phyloP scores from a whole-genome alignment of 2,329 filamentous ascomycete species.

The Aspergillus piperis region DNA sequence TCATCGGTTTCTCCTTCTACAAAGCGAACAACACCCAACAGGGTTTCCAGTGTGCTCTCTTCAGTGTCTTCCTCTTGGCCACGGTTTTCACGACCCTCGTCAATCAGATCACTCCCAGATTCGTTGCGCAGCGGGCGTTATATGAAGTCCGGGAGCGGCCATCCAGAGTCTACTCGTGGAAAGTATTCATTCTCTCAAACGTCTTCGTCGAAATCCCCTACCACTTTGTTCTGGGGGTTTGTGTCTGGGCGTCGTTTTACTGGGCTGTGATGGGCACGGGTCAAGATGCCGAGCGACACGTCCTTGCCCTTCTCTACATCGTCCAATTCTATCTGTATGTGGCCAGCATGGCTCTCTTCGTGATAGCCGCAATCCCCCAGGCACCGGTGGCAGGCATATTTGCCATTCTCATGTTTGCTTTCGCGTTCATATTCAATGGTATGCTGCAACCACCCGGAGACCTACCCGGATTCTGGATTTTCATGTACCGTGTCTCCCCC shows the following conservation, averaged over 20 bases:
- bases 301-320: constrained; percentile 75
- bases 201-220: constrained; percentile 82
- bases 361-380: constrained; percentile 73
- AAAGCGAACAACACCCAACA: constrained; percentile 69
- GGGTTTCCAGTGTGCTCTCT: constrained; percentile 82
- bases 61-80: constrained; percentile 75
- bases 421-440: constrained; percentile 76
- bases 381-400: constrained; percentile 75
- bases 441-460: constrained; percentile 65
- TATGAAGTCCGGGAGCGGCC: constrained; percentile 84
- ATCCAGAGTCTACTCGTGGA: constrained; percentile 80
- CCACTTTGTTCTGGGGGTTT: constrained; percentile 70
- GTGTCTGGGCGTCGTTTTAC: constrained; percentile 82
- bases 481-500: constrained; percentile 64
- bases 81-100: constrained; percentile 54
- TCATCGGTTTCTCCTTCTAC: constrained; percentile 80
- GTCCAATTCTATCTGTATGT: constrained; percentile 76
- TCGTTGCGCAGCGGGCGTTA: constrained; percentile 74
- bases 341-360: constrained; percentile 76
- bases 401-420: constrained; percentile 74
- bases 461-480: constrained; percentile 69
- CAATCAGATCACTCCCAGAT: constrained; percentile 70
- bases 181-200: constrained; percentile 79
- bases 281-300: constrained; percentile 66
- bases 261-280: constrained; percentile 70